Evolutionary conservation across 1,284 basidiomycete genomes (phyloP), one percentile per base, ranked within the genome.

Genomic region (Heliocybe sulcata): DNA sequence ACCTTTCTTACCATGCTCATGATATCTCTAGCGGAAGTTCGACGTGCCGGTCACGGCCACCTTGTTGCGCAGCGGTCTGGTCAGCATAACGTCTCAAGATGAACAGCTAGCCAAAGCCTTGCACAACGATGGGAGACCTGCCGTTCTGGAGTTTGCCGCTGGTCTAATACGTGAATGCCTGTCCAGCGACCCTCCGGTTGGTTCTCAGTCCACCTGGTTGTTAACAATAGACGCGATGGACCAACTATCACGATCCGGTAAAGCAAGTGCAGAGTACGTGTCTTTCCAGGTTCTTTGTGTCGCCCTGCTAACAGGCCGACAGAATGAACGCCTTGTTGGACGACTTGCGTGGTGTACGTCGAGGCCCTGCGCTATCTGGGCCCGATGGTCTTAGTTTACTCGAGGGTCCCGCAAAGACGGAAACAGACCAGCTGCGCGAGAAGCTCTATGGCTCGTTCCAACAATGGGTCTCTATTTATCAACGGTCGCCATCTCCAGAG

Each of bases 381-480:
- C 61, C 71, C 0, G 79, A 77, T 23, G 64, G 59, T 11, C 61
- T 63, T 38, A 61, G 72, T 19, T 64, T 67, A 22, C 76, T 77
- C 26, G 80, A 78, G 58, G 69, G 77, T 16, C 74, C 78, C 3
- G 74, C 75, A 51, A 87, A 86, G 63, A 79, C 85, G 1, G 87
- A 88, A 67, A 81, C 79, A 2, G 86, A 88, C 52, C 81, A 85
- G 57, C 72, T 89, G 52, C 77, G 87, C 42, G 84, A 88, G 60
- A 87, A 86, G 59, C 69, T 91, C 0, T 80, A 82, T 59, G 74
- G 80, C 52, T 89, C 85, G 82, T 91, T 91, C 74, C 87, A 91
- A 63, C 86, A 98, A 75, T 99, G 97, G 97, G 92, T 98, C 59
- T 81, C 82, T 55, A 89, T 98, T 59, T 99, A 93, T 79, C 92